Conservation (phyloP, 208 protist genomes). For the Entamoeba invadens region DNA sequence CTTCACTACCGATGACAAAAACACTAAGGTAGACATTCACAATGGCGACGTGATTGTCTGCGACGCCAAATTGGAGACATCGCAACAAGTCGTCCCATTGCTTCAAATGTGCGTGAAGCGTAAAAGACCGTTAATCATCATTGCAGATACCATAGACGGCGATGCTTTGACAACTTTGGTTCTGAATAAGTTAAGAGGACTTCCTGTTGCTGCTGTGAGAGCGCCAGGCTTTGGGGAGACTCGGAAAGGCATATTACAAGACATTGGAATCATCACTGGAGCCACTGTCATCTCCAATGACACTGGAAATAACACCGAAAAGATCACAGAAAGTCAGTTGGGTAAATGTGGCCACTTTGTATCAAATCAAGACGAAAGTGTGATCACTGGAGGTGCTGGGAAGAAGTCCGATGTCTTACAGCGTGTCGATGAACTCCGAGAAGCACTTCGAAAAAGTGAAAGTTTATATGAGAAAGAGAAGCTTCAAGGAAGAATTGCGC, state of each 20-base stretch:
- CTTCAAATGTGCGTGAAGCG: background rate
- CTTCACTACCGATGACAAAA: conserved; percentile 91
- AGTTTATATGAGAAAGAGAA: conserved; percentile 82
- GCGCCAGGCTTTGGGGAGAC: conserved; percentile 95
- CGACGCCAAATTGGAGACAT: background rate
- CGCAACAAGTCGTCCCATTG: conserved; percentile 15
- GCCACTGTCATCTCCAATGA: conserved; percentile 63
- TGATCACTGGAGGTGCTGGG: background rate
- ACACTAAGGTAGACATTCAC: conserved; percentile 47
- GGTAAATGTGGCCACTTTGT: background rate
- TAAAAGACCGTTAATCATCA: conserved; percentile 79
- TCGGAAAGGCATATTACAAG: conserved; percentile 83
- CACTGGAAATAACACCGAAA: conserved; percentile 41
- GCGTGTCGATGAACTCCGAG: background rate
- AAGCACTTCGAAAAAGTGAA: background rate
- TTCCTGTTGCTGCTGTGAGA: conserved; percentile 62
- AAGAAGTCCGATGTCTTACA: background rate
- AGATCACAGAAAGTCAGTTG: conserved; percentile 27
- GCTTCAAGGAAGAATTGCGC: conserved; percentile 83
- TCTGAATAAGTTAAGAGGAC: conserved; percentile 64
- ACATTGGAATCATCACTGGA: conserved; percentile 90
- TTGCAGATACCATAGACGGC: conserved; percentile 90
- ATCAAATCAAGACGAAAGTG: background rate
- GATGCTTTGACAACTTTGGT: conserved; percentile 82
- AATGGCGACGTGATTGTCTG: background rate